Evolutionary conservation across 83 land plant species (phyloP).

Genomic region (Picea engelmannii): DNA sequence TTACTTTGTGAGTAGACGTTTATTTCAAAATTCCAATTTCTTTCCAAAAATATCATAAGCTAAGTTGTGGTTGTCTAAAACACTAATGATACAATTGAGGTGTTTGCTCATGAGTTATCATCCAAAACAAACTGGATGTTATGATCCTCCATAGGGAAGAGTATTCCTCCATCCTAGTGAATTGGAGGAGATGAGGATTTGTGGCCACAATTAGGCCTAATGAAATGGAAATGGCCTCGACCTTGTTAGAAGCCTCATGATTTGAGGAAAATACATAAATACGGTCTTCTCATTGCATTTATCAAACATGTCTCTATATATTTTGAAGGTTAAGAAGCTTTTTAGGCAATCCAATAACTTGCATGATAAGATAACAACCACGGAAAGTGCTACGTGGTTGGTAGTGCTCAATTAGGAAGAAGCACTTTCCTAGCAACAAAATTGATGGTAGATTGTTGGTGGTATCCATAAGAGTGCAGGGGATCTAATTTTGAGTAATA

Average conservation of each 20-base stretch:
- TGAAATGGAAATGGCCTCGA: slow-evolving; percentile 8
- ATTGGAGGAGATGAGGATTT: slow-evolving; percentile 32
- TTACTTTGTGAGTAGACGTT: too few relatives aligned
- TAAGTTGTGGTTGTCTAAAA: too few relatives aligned
- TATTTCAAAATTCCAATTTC: too few relatives aligned
- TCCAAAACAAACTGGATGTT: neutral
- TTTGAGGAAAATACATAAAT: slow-evolving; percentile 35
- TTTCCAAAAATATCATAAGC: too few relatives aligned
- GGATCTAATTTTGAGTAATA: slow-evolving; percentile 20
- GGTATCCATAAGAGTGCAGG: neutral
- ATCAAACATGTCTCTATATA: slow-evolving; percentile 39
- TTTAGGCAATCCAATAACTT: slow-evolving; percentile 30
- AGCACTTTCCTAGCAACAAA: neutral
- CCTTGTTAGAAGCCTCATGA: slow-evolving; percentile 37
- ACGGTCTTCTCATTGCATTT: slow-evolving; percentile 29
- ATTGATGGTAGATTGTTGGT: slow-evolving; percentile 8
- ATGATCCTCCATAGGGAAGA: slow-evolving; percentile 40
- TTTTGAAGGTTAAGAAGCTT: slow-evolving; percentile 24
- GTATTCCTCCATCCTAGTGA: slow-evolving; percentile 35
- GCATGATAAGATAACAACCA: slow-evolving; percentile 43
- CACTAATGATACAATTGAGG: too few relatives aligned
- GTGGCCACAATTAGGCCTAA: slow-evolving; percentile 22
- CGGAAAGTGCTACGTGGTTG: slow-evolving; percentile 33
- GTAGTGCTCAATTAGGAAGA: slow-evolving; percentile 27
- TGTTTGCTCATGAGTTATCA: too few relatives aligned